Evolutionary conservation across 83 land plant genomes (phyloP).

Genomic region (Picea abies): DNA sequence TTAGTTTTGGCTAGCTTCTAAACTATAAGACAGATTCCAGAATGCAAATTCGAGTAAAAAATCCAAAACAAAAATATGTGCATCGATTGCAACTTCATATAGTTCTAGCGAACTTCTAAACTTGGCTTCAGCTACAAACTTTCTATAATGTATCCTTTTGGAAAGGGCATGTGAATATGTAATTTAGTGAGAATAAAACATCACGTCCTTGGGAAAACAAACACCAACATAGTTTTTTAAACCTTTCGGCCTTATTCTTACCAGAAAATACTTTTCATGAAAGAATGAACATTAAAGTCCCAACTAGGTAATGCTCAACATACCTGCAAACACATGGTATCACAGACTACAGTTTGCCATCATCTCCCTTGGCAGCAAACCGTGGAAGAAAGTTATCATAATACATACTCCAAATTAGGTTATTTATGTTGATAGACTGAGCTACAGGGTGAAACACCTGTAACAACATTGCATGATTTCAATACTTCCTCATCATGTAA

Average conservation of each 20-base stretch:
- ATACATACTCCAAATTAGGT: conserved; percentile 59
- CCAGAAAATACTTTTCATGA: too few relatives aligned
- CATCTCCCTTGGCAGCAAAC: conserved; percentile 28
- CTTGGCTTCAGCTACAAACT: conserved; percentile 85
- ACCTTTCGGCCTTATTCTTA: too few relatives aligned
- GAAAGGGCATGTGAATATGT: conserved; percentile 64
- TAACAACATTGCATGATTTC: background rate
- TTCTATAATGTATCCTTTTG: conserved; percentile 85
- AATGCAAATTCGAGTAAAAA: too few relatives aligned
- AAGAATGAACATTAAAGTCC: too few relatives aligned
- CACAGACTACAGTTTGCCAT: conserved; percentile 80
- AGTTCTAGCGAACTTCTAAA: conserved; percentile 40
- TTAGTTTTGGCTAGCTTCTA: too few relatives aligned
- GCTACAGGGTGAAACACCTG: conserved; percentile 66
- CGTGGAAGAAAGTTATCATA: conserved; percentile 56
- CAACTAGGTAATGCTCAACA: background rate
- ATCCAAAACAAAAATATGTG: too few relatives aligned
- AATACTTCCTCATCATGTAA: too few relatives aligned
- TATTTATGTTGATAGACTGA: conserved; percentile 23
- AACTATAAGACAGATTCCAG: too few relatives aligned
- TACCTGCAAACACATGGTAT: conserved; percentile 72
- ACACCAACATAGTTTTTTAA: too few relatives aligned
- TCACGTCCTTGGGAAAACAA: too few relatives aligned
- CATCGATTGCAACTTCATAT: too few relatives aligned
- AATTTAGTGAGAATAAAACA: background rate